These are phyloP conservation scores for Wickerhamiella parazyma DNA, from an alignment of 805 yeast genomes.

Conservation along the genomic window DNA sequence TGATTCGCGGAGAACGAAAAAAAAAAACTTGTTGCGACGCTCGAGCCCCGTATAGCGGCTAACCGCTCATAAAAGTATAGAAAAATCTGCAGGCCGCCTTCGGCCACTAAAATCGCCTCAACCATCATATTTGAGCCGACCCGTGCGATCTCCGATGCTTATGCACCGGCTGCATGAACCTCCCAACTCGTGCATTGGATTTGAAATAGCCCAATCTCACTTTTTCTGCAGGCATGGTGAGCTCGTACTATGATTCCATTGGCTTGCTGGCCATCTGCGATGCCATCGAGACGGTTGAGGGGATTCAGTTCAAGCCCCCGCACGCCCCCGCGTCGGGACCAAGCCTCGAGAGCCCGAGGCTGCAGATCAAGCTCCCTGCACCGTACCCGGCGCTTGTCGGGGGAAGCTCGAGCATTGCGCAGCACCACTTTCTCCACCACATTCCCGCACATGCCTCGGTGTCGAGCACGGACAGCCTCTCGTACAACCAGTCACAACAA, in stretches of 20 bases:
- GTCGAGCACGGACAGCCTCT: constrained; percentile 14
- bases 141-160: constrained; percentile 5
- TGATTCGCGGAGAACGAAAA: too few species aligned
- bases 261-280: constrained; percentile 30
- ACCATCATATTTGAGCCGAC: too few species aligned
- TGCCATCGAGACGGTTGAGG: constrained; percentile 28
- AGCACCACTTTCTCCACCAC: constrained; percentile 18
- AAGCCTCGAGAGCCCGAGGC: constrained; percentile 5
- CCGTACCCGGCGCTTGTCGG: constrained; percentile 11
- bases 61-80: too few species aligned
- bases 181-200: constrained; percentile 8
- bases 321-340: constrained; percentile 10
- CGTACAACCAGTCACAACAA: constrained; percentile 19
- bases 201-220: constrained; percentile 9
- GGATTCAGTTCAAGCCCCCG: constrained; percentile 20
- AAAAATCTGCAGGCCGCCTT: too few species aligned
- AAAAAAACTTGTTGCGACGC: too few species aligned
- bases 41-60: too few species aligned
- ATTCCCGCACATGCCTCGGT: constrained; percentile 18
- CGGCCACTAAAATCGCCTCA: too few species aligned
- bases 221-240: not conserved
- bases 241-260: constrained; percentile 27
- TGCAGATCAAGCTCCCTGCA: constrained; percentile 10
- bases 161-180: constrained; percentile 1
- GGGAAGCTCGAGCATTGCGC: constrained; percentile 5